Evolutionary conservation across 768 basidiomycete genomes (phyloP).

Genomic region (Termitomyces sp.): DNA sequence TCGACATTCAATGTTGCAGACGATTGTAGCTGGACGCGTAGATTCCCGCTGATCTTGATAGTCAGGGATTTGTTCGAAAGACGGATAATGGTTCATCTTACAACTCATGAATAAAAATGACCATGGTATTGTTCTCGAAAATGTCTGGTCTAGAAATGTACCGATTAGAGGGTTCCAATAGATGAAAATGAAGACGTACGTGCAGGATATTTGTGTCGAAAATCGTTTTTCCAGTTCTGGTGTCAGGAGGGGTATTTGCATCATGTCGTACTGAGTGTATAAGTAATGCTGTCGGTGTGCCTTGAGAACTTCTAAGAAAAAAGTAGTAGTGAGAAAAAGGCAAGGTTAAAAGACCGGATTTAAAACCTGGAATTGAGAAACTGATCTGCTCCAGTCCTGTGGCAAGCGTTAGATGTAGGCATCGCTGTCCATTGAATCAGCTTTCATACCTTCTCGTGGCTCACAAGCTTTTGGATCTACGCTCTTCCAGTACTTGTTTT

Average conservation of each 20-base stretch:
- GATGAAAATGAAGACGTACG: constrained; percentile 47
- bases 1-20: constrained; percentile 67
- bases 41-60: constrained; percentile 60
- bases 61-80: neutral
- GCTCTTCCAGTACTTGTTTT: constrained; percentile 88
- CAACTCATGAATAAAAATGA: constrained; percentile 96
- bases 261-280: constrained; percentile 69
- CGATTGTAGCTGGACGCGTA: constrained; percentile 78
- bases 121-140: constrained; percentile 67
- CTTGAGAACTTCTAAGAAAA: constrained; percentile 70
- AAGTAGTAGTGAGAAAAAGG: neutral
- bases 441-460: constrained; percentile 61
- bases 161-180: neutral
- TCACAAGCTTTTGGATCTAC: constrained; percentile 80
- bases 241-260: constrained; percentile 73
- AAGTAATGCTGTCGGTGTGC: constrained; percentile 83
- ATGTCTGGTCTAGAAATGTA: constrained; percentile 58
- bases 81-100: constrained; percentile 31
- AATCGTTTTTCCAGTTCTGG: constrained; percentile 65
- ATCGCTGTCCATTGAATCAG: neutral
- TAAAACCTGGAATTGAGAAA: constrained; percentile 63
- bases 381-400: constrained; percentile 57
- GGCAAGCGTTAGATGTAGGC: constrained; percentile 2
- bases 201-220: constrained; percentile 82
- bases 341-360: constrained; percentile 2